Evolutionary conservation across 2,329 filamentous ascomycete genomes (phyloP).

Genomic region (Clonostachys solani): DNA sequence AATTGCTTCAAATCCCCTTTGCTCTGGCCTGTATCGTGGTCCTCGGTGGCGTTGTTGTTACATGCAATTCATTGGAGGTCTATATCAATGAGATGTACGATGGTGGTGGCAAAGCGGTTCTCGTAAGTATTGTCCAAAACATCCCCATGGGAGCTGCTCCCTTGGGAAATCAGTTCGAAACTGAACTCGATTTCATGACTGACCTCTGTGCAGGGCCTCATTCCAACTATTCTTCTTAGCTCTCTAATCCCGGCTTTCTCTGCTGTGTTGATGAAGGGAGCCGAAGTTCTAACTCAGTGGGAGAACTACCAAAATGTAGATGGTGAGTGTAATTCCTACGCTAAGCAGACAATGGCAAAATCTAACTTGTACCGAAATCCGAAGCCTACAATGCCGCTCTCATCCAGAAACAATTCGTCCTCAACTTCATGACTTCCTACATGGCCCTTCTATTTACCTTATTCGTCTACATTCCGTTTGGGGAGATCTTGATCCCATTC

Average conservation of each 20-base stretch:
- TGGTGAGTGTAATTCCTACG: conserved; percentile 25
- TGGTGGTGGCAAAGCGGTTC: conserved; percentile 78
- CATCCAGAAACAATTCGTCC: conserved; percentile 88
- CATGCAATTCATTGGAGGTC: conserved; percentile 88
- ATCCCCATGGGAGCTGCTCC: background rate
- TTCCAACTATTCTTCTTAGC: conserved; percentile 86
- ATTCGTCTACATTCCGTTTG: conserved; percentile 93
- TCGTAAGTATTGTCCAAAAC: conserved; percentile 49
- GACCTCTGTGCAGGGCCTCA: conserved; percentile 58
- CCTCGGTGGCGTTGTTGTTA: conserved; percentile 77
- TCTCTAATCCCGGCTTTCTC: conserved; percentile 75
- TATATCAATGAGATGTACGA: conserved; percentile 94
- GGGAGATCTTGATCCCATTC: conserved; percentile 76
- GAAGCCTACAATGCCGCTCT: conserved; percentile 75
- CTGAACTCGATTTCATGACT: conserved; percentile 4
- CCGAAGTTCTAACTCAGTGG: conserved; percentile 70
- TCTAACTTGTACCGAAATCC: background rate
- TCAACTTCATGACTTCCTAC: conserved; percentile 97
- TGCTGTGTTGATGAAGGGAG: conserved; percentile 69
- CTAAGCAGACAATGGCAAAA: background rate
- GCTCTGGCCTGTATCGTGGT: conserved; percentile 67
- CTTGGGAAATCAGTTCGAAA: too few relatives aligned
- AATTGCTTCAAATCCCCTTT: conserved; percentile 82
- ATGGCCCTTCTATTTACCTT: conserved; percentile 88
- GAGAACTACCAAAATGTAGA: conserved; percentile 94